Base-by-base conservation (phyloP, 768 basidiomycete species). In the Cystobasidium onofrii region DNA sequence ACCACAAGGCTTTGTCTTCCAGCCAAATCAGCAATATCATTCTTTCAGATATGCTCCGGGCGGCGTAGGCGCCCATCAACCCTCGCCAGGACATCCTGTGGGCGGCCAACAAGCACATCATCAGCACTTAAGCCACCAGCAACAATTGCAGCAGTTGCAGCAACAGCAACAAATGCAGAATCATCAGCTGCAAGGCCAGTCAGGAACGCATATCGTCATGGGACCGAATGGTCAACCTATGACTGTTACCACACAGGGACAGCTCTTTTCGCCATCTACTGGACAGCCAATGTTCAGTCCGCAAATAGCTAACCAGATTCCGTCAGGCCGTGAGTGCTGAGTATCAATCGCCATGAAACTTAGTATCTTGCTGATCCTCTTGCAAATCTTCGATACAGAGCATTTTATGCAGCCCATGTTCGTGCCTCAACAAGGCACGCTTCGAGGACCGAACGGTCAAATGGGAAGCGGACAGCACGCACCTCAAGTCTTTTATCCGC, bases 251-350 rank as follows among this genome's bases (percentile, higher is more conserved):
- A 31, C 31, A 1, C 69, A 71, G 17, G 69, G 69, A 10, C 44
- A 57, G 17, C 2, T 60, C 7, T 20, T 46, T 12, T 71, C 69
- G 7, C 69, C 69, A 44, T 31, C 50, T 17, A 34, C 15, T 9
- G 29, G 23, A 6, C 69, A 71, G 55, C 54, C 69, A 12, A 55
- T 71, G 69, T 71, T 71, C 54, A 55, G 50, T 15, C 69, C 69
- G 10, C 69, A 71, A 29, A 33, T 71, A 2, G 69, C 52, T n/a
- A 36, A 18, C 4, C 69, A 71, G 20, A 60, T 71, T 13, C 33
- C 69, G 1, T 31, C 54, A 10, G 69, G 69, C 41, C 69, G 69
- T 71, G 29, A 60, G 69, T 71, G 10, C 18, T 33, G 17, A 6
- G 34, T 29, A 13, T 31, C 33, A 23, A 12, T 20, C 20, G 4